phyloP scores from a whole-genome alignment of 1,139 yeast genomes.

The Yamadazyma kanchanaburiensis region DNA sequence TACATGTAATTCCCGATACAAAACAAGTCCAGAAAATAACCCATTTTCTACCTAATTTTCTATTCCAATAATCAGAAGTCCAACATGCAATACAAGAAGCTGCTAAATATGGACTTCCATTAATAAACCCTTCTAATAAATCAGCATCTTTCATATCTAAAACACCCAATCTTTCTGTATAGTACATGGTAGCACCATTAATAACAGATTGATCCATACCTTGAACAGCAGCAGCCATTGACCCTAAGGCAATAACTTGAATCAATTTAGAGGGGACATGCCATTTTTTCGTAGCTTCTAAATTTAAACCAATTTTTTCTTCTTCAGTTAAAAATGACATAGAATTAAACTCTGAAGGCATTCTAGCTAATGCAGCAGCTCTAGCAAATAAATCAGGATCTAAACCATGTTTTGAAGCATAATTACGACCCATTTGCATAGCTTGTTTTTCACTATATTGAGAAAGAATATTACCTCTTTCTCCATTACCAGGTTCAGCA shows the following conservation, averaged over 20 bases:
- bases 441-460: slow-evolving; percentile 66
- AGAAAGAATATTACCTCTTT: slow-evolving; percentile 53
- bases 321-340: slow-evolving; percentile 56
- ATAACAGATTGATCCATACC: slow-evolving; percentile 92
- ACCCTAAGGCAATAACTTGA: slow-evolving; percentile 67
- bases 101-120: slow-evolving; percentile 79
- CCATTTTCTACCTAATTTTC: slow-evolving; percentile 66
- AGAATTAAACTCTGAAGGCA: slow-evolving; percentile 56
- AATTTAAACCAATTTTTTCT: slow-evolving; percentile 56
- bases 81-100: slow-evolving; percentile 73
- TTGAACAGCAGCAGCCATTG: slow-evolving; percentile 88
- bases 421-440: slow-evolving; percentile 67
- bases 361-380: slow-evolving; percentile 77
- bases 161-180: slow-evolving; percentile 56
- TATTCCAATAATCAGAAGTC: slow-evolving; percentile 68
- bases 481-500: slow-evolving; percentile 22
- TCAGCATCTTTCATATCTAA: slow-evolving; percentile 46
- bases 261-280: slow-evolving; percentile 58
- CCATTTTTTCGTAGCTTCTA: slow-evolving; percentile 64
- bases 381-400: slow-evolving; percentile 67
- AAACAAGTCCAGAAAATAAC: slow-evolving; percentile 67
- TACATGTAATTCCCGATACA: slow-evolving; percentile 63
- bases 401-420: slow-evolving; percentile 58
- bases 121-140: slow-evolving; percentile 73
- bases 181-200: slow-evolving; percentile 79